Evolutionary conservation across 192 early-diverging fungal species (phyloP).

Genomic region (Backusella tuberculispora): DNA sequence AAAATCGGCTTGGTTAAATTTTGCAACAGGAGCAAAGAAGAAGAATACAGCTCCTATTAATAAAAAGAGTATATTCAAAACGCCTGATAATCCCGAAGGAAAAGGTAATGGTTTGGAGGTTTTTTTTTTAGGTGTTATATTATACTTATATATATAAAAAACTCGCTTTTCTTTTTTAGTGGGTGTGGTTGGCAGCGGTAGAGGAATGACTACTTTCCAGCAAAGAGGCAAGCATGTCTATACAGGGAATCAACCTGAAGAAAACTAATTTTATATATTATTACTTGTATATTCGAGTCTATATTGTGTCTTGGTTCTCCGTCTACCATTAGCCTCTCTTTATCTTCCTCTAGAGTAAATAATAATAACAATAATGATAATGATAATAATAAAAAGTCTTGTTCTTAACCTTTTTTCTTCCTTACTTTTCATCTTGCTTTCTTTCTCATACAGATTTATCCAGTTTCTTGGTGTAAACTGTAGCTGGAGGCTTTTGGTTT

Average conservation of each 20-base stretch:
- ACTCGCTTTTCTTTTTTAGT: conserved; percentile 45
- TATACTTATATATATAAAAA: background rate
- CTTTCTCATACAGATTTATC: background rate
- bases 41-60: conserved; percentile 49
- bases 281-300: background rate
- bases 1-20: conserved; percentile 76
- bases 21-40: conserved; percentile 66
- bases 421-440: background rate
- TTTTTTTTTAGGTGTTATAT: background rate
- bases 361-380: background rate
- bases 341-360: background rate
- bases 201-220: conserved; percentile 77
- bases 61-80: conserved; percentile 80
- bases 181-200: conserved; percentile 80
- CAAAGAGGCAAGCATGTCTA: conserved; percentile 78
- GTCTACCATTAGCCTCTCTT: background rate
- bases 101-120: conserved; percentile 60
- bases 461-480: too few relatives aligned
- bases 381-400: background rate
- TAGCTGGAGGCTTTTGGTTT: too few relatives aligned
- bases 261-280: conserved; percentile 15
- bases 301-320: too few relatives aligned
- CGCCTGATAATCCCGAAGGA: conserved; percentile 77
- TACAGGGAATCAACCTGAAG: background rate
- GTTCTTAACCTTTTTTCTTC: background rate